These are phyloP conservation scores for Cytospora chrysosperma DNA, from an alignment of 2,329 filamentous ascomycete genomes.

Conservation along the genomic window DNA sequence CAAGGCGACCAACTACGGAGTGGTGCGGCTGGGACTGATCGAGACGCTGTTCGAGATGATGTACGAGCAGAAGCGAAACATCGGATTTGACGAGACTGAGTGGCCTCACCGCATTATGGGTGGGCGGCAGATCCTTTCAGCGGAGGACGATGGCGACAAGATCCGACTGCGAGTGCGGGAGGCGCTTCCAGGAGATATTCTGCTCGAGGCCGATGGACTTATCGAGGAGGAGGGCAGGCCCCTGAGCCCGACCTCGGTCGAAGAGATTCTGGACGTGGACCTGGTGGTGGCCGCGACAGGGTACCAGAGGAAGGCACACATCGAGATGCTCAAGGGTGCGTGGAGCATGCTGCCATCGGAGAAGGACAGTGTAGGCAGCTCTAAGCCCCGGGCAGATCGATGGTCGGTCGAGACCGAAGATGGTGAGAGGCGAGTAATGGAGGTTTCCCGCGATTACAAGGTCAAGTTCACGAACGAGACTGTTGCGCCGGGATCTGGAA, in stretches of 20 bases:
- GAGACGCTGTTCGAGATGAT: slow-evolving; percentile 85
- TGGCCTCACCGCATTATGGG: slow-evolving; percentile 84
- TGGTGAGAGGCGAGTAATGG: slow-evolving; percentile 48
- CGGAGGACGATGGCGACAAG: slow-evolving; percentile 50
- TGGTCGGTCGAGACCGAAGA: slow-evolving; percentile 24
- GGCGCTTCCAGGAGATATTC: slow-evolving; percentile 35
- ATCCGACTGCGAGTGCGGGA: slow-evolving; percentile 62
- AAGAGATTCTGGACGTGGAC: slow-evolving; percentile 72
- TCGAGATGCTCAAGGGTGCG: slow-evolving; percentile 69
- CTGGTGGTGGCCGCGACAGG: slow-evolving; percentile 85
- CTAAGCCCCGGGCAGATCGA: slow-evolving; percentile 12
- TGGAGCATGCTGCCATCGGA: slow-evolving; percentile 62
- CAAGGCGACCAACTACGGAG: slow-evolving; percentile 88
- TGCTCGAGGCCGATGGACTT: slow-evolving; percentile 34
- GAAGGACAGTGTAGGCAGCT: slow-evolving; percentile 25
- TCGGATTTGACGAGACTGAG: slow-evolving; percentile 63
- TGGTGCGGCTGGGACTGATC: slow-evolving; percentile 86
- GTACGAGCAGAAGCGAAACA: slow-evolving; percentile 77
- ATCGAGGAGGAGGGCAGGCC: slow-evolving; percentile 25
- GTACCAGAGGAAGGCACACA: slow-evolving; percentile 75
- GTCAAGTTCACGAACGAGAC: slow-evolving; percentile 67
- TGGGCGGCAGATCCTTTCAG: slow-evolving; percentile 62
- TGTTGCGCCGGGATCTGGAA: slow-evolving; percentile 70
- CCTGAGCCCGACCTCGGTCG: slow-evolving; percentile 26
- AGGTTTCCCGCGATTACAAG: slow-evolving; percentile 74